These are phyloP conservation scores for Gamarada debralockiae DNA, from an alignment of 495 filamentous ascomycete genomes.

Conservation along the genomic window DNA sequence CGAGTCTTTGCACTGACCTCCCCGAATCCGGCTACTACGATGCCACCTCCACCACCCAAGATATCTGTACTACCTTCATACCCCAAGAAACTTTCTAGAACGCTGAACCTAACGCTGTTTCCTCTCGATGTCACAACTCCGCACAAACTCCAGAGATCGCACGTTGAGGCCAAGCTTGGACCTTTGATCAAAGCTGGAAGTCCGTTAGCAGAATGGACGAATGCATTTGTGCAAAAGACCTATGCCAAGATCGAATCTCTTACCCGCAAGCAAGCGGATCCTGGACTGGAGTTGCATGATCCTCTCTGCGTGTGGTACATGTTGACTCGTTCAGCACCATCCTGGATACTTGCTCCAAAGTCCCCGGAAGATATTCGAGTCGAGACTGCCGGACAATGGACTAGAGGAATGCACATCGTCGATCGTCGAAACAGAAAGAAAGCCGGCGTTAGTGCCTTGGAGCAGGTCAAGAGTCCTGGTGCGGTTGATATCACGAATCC, in stretches of 20 bases:
- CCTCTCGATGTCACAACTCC: constrained; percentile 84
- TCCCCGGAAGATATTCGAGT: constrained; percentile 70
- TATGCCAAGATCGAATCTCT: constrained; percentile 71
- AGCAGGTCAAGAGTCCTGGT: constrained; percentile 26
- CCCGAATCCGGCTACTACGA: constrained; percentile 58
- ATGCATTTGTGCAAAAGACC: constrained; percentile 70
- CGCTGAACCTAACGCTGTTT: constrained; percentile 74
- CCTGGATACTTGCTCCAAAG: constrained; percentile 43
- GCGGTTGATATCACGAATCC: constrained; percentile 26
- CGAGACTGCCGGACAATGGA: constrained; percentile 91
- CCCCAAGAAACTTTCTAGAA: constrained; percentile 57
- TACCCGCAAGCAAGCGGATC: constrained; percentile 46
- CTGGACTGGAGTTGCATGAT: constrained; percentile 76
- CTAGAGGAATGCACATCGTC: constrained; percentile 81
- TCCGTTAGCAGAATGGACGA: constrained; percentile 80
- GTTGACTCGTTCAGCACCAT: constrained; percentile 49
- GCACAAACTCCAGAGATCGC: constrained; percentile 60
- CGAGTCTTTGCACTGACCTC: constrained; percentile 88
- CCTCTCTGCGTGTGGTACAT: constrained; percentile 87
- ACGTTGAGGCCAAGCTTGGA: constrained; percentile 53
- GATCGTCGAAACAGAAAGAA: constrained; percentile 65
- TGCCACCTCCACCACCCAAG: constrained; percentile 56
- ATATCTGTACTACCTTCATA: constrained; percentile 55
- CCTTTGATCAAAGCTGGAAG: constrained; percentile 50
- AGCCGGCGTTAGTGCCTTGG: constrained; percentile 37